Evolutionary conservation across 2,329 filamentous ascomycete genomes (phyloP).

Genomic region (Lasiodiplodia gonubiensis): DNA sequence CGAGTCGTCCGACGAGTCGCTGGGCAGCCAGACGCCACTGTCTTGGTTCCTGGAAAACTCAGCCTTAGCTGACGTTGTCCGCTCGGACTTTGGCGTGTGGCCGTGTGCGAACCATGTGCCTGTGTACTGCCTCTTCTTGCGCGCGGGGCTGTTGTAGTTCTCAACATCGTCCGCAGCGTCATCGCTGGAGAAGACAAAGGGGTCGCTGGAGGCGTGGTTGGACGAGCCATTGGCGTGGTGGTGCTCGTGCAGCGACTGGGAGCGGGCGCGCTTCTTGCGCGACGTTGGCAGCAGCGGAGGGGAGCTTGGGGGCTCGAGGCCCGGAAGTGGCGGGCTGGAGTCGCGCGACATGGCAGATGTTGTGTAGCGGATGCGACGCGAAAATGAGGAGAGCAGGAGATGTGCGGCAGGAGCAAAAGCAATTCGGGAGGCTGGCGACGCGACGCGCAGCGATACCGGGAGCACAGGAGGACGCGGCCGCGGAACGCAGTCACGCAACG

Average conservation of each 20-base stretch:
- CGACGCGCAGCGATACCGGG: constrained; percentile 27
- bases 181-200: constrained; percentile 73
- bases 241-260: constrained; percentile 15
- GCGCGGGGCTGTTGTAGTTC: constrained; percentile 64
- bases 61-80: constrained; percentile 51
- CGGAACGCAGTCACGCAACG: constrained; percentile 20
- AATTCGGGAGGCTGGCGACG: constrained; percentile 22
- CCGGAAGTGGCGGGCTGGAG: constrained; percentile 17
- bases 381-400: constrained; percentile 1
- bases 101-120: constrained; percentile 73
- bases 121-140: constrained; percentile 66
- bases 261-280: constrained; percentile 28
- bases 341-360: constrained; percentile 25
- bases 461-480: constrained; percentile 3
- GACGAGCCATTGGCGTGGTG: constrained; percentile 54
- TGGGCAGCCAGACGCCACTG: constrained; percentile 72
- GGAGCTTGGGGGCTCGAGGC: constrained; percentile 27
- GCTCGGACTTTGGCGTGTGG: constrained; percentile 35
- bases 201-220: constrained; percentile 56
- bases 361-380: constrained; percentile 11
- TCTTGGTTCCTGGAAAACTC: constrained; percentile 66
- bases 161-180: constrained; percentile 62
- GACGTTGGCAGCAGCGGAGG: constrained; percentile 25
- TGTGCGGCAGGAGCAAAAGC: constrained; percentile 9
- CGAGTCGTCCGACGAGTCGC: constrained; percentile 60